Base-by-base conservation (phyloP, 371 early-diverging fungal species). In the Mortierella sp. region DNA sequence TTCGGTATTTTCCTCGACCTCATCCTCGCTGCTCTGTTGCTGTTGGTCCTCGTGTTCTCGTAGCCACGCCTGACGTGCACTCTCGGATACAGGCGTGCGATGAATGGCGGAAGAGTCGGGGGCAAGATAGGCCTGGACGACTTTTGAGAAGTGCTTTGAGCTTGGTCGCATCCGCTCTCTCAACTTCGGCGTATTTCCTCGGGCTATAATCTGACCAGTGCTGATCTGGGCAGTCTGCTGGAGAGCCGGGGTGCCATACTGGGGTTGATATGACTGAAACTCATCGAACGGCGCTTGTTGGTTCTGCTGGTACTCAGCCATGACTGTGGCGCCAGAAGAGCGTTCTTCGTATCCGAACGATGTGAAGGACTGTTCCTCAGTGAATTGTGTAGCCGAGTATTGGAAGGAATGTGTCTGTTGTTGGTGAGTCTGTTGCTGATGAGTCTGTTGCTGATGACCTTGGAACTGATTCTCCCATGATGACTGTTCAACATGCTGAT, bases 111-210 rank as follows among this genome's bases (percentile, higher is more conserved):
- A 66, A 0, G 64, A 61, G 60, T 56, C 44, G 3, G 79, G 79
- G 37, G 69, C 70, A 7, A 79, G 66, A 57, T 79, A 79, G 4
- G 79, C 79, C 62, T 72, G 62, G 6, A 79, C 79, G 26, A 79
- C 66, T 45, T 56, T 72, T 6, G 79, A 79, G 14, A 66, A 65
- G 16, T 68, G 66, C 16, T 66, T 64, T 12, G 79, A 73, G 25
- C 73, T 72, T 46, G 72, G 79, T 5, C 73, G 68, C 73, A 79
- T 72, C 25, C 79, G 69, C n/a, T 79, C 79, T 12, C 79, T 66
- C 19, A 79, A 66, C 30, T 66, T 72, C 23, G 79, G 72, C 16
- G 73, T 56, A 3, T 53, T 60, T 11, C 65, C 62, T 1, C 70
- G 66, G 23, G 43, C 23, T 9, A 43, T 26, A 19, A 44, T 28